Base-by-base conservation (phyloP, 139 green algal species). In the Chlorokybus atmophyticus region DNA sequence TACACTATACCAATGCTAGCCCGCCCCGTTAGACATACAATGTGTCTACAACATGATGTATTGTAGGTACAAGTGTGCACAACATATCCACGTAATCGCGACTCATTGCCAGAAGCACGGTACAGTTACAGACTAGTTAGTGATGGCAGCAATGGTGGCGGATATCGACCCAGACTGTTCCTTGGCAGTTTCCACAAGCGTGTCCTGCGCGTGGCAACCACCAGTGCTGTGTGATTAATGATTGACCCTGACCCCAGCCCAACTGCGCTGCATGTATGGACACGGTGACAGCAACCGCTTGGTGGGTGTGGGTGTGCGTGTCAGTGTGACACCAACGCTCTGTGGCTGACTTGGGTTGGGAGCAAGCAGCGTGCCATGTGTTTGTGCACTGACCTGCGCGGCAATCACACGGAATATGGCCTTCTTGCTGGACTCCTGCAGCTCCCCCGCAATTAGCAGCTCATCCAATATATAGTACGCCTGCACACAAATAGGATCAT, bases 401-500 rank as follows among this genome's bases (percentile, higher is more conserved):
- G 62, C 55, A 27, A 70, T 70, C 17, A 70, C 62, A 29, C 62
- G 60, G 23, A 56, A 42, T 7, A 75, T 62, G 8, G 71, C 64
- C 59, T 85, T 83, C 69, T 95, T 96, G 75, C 76, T 90, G 27
- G 83, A 88, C 75, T 97, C 90, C 61, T 94, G 84, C 53, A 97
- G 67, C 62, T 96, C 83, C 6, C 73, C 73, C 3, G 79, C 88
- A 14, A 98, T 64, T 10, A 98, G 69, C 58, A 96, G 68, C 73
- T 98, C 90, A 55, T 98, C 91, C 55, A 98, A 76, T 59, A 98
- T 93, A 77, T 93, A 96, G 77, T 98, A 96, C 0, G 90, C 81
- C 83, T 81, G 79, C 52, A 66, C n/a, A n/a, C n/a, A n/a, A n/a
- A n/a, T n/a, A n/a, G n/a, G n/a, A n/a, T n/a, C n/a, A n/a, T n/a